Percentiles rank a stretch among this genome's conserved stretches.
Conservation (phyloP, 805 yeast genomes). For the Nadsonia fulvescens region DNA sequence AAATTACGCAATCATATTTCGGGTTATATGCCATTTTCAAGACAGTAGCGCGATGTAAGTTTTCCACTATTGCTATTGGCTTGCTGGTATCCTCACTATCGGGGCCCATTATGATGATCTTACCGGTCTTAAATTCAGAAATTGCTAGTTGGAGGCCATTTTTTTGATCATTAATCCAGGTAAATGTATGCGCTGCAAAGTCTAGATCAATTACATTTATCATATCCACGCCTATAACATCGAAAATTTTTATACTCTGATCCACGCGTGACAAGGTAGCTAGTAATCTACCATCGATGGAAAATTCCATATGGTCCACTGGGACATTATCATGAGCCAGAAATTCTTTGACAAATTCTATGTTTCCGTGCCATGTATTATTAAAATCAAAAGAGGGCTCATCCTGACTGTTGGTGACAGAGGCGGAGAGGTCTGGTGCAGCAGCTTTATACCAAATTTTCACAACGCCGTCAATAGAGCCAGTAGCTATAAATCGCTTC, state of each 20-base stretch:
- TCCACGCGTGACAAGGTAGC: slow-evolving; percentile 13
- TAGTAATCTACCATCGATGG: slow-evolving; percentile 13
- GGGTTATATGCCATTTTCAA: slow-evolving; percentile 12
- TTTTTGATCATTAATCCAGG: slow-evolving; percentile 13
- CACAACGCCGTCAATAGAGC: slow-evolving; percentile 19
- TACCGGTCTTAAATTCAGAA: slow-evolving; percentile 7
- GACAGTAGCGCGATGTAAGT: slow-evolving; percentile 2
- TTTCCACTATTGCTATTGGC: not conserved
- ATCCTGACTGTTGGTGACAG: slow-evolving; percentile 7
- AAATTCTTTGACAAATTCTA: slow-evolving; percentile 20
- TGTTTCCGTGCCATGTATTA: slow-evolving; percentile 3
- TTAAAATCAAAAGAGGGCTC: slow-evolving; percentile 4
- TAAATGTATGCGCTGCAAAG: slow-evolving; percentile 14
- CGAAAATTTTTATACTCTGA: slow-evolving; percentile 18
- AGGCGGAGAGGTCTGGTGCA: no score
- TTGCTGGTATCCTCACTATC: not conserved
- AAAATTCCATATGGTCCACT: slow-evolving; percentile 8
- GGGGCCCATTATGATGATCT: slow-evolving; percentile 1
- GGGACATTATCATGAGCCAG: slow-evolving; percentile 12
- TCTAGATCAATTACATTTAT: slow-evolving; percentile 17
- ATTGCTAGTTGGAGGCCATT: slow-evolving; percentile 8
- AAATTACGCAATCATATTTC: slow-evolving; percentile 14
- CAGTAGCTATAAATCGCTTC: slow-evolving; percentile 17
- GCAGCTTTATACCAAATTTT: slow-evolving; percentile 19
- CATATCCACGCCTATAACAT: slow-evolving; percentile 21